Evolutionary conservation across 2,329 filamentous ascomycete genomes (phyloP).

Genomic region (Cyphellophora europaea): DNA sequence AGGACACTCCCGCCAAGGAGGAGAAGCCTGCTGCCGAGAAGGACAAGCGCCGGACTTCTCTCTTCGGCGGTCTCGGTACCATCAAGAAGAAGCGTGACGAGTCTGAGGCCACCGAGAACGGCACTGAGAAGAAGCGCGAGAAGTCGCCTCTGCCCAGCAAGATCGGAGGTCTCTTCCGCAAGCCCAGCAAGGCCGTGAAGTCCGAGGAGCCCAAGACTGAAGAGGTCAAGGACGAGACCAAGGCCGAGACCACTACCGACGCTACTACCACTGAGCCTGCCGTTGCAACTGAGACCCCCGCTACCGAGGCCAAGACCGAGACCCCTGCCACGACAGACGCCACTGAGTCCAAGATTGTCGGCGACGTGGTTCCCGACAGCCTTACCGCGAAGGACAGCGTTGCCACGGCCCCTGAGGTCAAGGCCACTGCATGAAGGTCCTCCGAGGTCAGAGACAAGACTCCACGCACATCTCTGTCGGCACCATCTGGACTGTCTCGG

Average conservation of each 20-base stretch:
- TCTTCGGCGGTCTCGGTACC: conserved; percentile 43
- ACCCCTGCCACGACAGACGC: conserved; percentile 21
- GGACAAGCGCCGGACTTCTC: conserved; percentile 43
- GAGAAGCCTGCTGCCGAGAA: conserved; percentile 31
- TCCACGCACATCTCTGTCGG: conserved; percentile 17
- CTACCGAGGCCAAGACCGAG: conserved; percentile 16
- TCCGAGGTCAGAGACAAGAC: conserved; percentile 20
- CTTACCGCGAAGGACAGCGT: conserved; percentile 8
- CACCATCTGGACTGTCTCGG: conserved; percentile 14
- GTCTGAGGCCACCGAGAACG: conserved; percentile 31
- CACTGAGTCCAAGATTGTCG: conserved; percentile 8
- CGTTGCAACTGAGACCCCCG: conserved; percentile 7
- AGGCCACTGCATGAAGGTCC: conserved; percentile 21
- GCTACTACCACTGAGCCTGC: conserved; percentile 19
- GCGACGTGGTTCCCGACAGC: conserved; percentile 13
- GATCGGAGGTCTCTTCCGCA: conserved; percentile 39
- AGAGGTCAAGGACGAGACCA: conserved; percentile 16
- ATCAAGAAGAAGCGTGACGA: conserved; percentile 44
- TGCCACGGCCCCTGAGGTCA: conserved; percentile 15
- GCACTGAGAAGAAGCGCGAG: conserved; percentile 37
- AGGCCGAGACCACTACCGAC: conserved; percentile 24
- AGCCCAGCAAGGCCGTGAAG: conserved; percentile 39
- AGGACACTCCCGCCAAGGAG: conserved; percentile 24
- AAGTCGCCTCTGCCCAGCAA: conserved; percentile 20
- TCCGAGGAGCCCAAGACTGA: conserved; percentile 22